A percentile compares a stretch with the other conserved stretches of the same genome.
These are phyloP conservation scores for Candida tallmaniae DNA, from an alignment of 805 yeast genomes.

Conservation along the genomic window DNA sequence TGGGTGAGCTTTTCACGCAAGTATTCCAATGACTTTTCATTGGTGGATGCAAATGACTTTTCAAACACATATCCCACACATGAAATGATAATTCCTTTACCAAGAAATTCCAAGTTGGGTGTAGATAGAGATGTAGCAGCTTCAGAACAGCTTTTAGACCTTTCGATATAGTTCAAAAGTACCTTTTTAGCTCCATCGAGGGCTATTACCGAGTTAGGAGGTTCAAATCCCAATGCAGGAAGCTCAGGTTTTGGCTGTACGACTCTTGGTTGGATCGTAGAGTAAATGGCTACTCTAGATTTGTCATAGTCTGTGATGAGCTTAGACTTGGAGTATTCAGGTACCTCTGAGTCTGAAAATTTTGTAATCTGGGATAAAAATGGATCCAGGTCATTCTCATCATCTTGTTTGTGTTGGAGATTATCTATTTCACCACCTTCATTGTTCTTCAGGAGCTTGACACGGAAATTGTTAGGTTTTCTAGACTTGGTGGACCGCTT, in stretches of 20 bases:
- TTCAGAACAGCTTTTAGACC: conserved; percentile 59
- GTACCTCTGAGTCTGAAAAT: conserved; percentile 28
- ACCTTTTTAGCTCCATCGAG: conserved; percentile 1
- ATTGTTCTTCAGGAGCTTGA: conserved; percentile 5
- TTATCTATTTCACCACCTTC: conserved; percentile 1
- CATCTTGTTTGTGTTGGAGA: background rate
- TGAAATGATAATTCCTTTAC: conserved; percentile 50
- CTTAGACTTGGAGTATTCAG: conserved; percentile 29
- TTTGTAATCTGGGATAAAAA: conserved; percentile 30
- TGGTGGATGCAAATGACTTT: conserved; percentile 51
- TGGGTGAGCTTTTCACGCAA: conserved; percentile 41
- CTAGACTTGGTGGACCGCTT: conserved; percentile 50
- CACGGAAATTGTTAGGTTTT: conserved; percentile 5
- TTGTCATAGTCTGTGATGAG: conserved; percentile 28
- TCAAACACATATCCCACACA: conserved; percentile 62
- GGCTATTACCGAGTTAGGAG: background rate
- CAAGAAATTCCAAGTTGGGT: conserved; percentile 53
- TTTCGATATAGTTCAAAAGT: conserved; percentile 42
- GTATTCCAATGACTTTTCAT: conserved; percentile 52
- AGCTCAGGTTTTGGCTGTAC: background rate
- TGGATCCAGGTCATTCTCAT: background rate
- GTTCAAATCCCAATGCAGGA: background rate
- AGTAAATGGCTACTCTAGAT: conserved; percentile 45
- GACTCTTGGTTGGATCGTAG: conserved; percentile 41
- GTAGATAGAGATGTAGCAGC: conserved; percentile 26